Conservation (phyloP, 1,284 basidiomycete genomes). For the Marasmius fiardii region DNA sequence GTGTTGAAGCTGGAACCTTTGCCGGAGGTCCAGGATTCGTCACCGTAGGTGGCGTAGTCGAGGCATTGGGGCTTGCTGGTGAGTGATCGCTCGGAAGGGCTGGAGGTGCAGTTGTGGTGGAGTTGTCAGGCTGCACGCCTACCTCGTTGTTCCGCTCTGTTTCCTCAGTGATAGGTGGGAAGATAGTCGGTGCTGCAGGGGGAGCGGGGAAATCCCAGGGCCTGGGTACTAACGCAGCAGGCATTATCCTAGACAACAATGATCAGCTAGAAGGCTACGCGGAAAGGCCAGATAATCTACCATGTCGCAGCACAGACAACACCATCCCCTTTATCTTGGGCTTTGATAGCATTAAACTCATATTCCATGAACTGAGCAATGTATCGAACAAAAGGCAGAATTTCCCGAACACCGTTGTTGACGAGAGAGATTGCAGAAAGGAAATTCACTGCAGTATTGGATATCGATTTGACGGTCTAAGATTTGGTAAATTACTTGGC, state of each 20-base stretch:
- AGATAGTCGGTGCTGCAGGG: slow-evolving; percentile 17
- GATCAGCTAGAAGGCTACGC: not conserved
- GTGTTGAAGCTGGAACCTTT: not conserved
- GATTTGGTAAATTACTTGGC: not conserved
- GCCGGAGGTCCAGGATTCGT: not conserved
- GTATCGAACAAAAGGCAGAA: slow-evolving; percentile 77
- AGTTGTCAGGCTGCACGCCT: not conserved
- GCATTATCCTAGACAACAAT: slow-evolving; percentile 64
- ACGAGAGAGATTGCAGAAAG: slow-evolving; percentile 66
- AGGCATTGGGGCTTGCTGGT: not conserved
- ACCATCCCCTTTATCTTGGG: slow-evolving; percentile 63
- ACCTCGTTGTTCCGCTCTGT: not conserved
- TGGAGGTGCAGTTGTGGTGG: too few relatives aligned
- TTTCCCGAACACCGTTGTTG: slow-evolving; percentile 68
- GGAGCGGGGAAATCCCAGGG: slow-evolving; percentile 71
- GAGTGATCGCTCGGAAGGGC: not conserved
- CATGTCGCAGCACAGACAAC: slow-evolving; percentile 84
- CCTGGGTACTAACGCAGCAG: slow-evolving; percentile 69
- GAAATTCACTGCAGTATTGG: slow-evolving; percentile 63
- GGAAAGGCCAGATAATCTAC: slow-evolving; percentile 32
- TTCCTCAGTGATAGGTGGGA: not conserved
- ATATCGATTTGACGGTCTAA: slow-evolving; percentile 58
- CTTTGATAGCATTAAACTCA: slow-evolving; percentile 63
- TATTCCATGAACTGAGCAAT: slow-evolving; percentile 72
- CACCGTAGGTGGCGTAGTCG: not conserved